phyloP scores from a whole-genome alignment of 345 rosid genomes.

The Salix viminalis region DNA sequence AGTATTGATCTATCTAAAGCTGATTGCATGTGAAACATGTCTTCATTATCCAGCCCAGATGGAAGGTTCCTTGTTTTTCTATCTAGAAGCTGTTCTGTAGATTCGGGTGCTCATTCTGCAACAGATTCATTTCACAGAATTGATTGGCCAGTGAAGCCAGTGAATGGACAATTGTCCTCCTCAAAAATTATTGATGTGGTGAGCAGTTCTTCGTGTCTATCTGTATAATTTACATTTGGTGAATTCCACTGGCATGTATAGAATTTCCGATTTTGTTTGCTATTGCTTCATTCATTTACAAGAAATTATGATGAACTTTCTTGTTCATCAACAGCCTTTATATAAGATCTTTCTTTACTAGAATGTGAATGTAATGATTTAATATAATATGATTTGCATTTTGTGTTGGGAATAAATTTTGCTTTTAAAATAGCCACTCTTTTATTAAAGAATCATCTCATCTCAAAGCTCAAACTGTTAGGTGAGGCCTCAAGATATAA shows the following conservation, averaged over 20 bases:
- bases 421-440: background rate
- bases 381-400: no score
- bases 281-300: background rate
- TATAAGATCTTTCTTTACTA: background rate
- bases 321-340: background rate
- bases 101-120: slow-evolving; percentile 65
- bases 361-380: no score
- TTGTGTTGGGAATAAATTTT: no score
- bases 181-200: slow-evolving; percentile 67
- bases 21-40: slow-evolving; percentile 6
- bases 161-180: slow-evolving; percentile 38
- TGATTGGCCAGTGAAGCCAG: slow-evolving; percentile 69
- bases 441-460: no score
- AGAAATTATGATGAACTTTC: background rate
- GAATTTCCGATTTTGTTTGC: background rate
- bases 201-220: slow-evolving; percentile 33
- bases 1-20: background rate
- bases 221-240: background rate
- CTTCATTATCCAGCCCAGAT: slow-evolving; percentile 58
- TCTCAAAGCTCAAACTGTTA: no score
- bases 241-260: background rate
- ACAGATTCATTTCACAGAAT: slow-evolving; percentile 77
- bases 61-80: slow-evolving; percentile 71
- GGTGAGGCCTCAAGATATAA: no score
- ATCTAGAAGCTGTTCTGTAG: slow-evolving; percentile 70